Evolutionary conservation across 805 yeast species (phyloP).

Genomic region (Wickerhamomyces canadensis): DNA sequence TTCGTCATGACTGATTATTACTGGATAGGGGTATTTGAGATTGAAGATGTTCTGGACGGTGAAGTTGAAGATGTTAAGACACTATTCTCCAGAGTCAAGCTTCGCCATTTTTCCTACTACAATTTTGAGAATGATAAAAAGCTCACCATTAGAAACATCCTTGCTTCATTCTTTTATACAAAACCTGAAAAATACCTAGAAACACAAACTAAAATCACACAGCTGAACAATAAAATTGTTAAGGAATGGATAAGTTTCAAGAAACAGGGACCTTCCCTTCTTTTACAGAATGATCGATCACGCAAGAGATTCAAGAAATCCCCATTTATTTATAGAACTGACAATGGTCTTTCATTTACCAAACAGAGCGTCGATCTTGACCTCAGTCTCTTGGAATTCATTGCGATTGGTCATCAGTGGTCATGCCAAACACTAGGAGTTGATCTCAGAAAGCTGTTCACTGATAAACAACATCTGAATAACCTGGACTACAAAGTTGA

Average conservation of each 20-base stretch:
- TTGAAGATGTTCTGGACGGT: constrained; percentile 21
- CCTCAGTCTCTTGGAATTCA: constrained; percentile 7
- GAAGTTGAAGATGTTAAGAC: constrained; percentile 19
- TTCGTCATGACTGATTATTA: constrained; percentile 23
- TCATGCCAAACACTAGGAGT: constrained; percentile 23
- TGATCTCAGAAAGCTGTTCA: constrained; percentile 15
- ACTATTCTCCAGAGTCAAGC: constrained; percentile 21
- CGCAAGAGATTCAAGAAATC: constrained; percentile 10
- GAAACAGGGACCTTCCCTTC: neutral
- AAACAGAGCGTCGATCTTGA: constrained; percentile 17
- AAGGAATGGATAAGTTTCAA: constrained; percentile 21
- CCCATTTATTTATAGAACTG: constrained; percentile 14
- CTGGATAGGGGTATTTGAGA: constrained; percentile 24
- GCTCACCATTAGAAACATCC: constrained; percentile 19
- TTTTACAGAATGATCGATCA: neutral
- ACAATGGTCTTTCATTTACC: constrained; percentile 14
- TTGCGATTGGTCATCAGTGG: constrained; percentile 22
- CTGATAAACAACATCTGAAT: constrained; percentile 9
- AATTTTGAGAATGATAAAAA: constrained; percentile 16
- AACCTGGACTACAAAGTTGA: neutral
- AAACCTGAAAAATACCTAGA: constrained; percentile 7
- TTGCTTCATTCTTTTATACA: constrained; percentile 18
- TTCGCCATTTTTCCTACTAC: constrained; percentile 18
- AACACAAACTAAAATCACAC: constrained; percentile 3
- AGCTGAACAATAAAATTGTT: constrained; percentile 12